Percentiles rank a stretch among this genome's conserved stretches.
Evolutionary conservation across 2,329 filamentous ascomycete genomes (phyloP).

Genomic region (Didymella pomorum): DNA sequence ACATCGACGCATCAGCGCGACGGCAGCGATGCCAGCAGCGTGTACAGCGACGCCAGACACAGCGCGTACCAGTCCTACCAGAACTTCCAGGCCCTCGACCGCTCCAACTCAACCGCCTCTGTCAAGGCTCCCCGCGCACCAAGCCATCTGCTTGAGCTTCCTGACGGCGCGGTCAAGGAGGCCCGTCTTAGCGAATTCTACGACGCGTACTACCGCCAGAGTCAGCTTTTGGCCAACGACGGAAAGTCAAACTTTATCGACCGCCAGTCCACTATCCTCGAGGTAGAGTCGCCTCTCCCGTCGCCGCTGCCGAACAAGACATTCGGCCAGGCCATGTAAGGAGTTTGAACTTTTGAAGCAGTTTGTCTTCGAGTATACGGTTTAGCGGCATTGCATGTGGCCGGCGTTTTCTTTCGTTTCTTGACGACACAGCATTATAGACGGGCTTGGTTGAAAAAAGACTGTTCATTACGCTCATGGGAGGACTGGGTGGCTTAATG

Average conservation of each 20-base stretch:
- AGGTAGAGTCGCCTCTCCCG: conserved; percentile 39
- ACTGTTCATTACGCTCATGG: background rate
- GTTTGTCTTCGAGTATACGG: background rate
- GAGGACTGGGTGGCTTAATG: background rate
- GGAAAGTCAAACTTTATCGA: conserved; percentile 25
- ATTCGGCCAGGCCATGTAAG: conserved; percentile 19
- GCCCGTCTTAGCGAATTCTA: conserved; percentile 51
- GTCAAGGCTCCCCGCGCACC: conserved; percentile 26
- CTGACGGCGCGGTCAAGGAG: conserved; percentile 27
- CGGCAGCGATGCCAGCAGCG: conserved; percentile 45
- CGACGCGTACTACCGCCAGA: conserved; percentile 49
- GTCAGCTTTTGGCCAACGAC: conserved; percentile 20
- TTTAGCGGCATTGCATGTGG: conserved; percentile 4
- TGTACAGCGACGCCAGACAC: conserved; percentile 42
- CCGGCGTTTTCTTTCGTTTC: conserved; percentile 10
- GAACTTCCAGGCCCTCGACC: conserved; percentile 20
- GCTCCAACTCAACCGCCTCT: conserved; percentile 29
- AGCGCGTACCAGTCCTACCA: conserved; percentile 33
- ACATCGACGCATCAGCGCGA: conserved; percentile 36
- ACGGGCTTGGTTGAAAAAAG: conserved; percentile 6
- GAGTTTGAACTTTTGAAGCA: background rate
- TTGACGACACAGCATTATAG: background rate
- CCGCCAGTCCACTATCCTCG: conserved; percentile 39
- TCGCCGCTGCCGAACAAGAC: conserved; percentile 31
- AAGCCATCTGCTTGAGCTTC: conserved; percentile 27